Conservation (phyloP, 768 basidiomycete species). For the Tulasnella sp. region DNA sequence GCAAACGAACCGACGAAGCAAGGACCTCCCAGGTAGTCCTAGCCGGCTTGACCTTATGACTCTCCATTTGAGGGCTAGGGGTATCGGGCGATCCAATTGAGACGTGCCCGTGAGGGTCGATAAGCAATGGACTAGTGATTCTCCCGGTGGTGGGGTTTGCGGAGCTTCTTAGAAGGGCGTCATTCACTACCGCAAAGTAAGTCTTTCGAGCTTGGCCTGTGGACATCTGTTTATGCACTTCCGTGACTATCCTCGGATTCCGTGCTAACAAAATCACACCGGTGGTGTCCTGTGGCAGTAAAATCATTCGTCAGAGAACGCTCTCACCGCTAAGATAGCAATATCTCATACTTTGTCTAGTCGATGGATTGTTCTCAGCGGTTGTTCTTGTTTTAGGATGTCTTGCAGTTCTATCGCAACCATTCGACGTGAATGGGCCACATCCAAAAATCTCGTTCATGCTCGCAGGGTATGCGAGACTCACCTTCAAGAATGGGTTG, state of each 20-base stretch:
- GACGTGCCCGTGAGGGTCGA: no score
- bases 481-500: constrained; percentile 5
- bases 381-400: neutral
- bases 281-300: neutral
- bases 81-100: no score
- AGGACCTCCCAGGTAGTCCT: neutral
- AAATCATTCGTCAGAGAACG: neutral
- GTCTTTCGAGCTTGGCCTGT: neutral
- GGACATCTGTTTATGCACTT: neutral
- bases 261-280: neutral
- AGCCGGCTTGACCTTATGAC: neutral
- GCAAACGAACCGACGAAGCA: neutral
- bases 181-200: neutral
- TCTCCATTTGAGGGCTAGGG: no score
- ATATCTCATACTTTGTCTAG: neutral
- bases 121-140: no score
- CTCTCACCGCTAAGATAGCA: neutral
- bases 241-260: neutral
- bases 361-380: constrained; percentile 6
- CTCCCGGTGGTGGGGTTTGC: neutral
- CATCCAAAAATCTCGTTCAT: neutral
- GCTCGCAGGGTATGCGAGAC: neutral
- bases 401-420: neutral
- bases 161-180: neutral
- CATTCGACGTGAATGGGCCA: neutral